Evolutionary conservation across 306 rosid species (phyloP).

Genomic region (Vicia villosa): DNA sequence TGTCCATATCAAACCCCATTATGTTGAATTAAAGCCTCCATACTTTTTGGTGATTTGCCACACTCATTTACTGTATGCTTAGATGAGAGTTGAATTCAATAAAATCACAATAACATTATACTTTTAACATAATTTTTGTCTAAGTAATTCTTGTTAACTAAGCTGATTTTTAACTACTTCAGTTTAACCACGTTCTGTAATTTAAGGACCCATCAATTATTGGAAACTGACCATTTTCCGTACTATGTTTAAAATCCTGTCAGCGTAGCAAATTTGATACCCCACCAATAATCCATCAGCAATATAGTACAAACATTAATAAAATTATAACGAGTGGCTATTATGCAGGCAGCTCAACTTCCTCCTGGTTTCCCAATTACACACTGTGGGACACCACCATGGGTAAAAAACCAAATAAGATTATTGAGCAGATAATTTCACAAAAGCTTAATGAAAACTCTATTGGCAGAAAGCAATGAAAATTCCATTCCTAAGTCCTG

Average conservation of each 20-base stretch:
- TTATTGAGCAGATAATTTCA: neutral
- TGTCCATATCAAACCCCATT: too few species aligned
- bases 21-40: too few species aligned
- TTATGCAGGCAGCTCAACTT: neutral
- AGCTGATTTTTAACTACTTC: neutral
- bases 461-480: too few species aligned
- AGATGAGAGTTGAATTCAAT: too few species aligned
- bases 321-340: conserved; percentile 1
- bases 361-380: conserved; percentile 6
- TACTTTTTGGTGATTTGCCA: too few species aligned
- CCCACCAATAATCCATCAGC: conserved; percentile 29
- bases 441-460: neutral
- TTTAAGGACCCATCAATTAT: conserved; percentile 43
- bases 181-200: conserved; percentile 25
- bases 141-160: neutral
- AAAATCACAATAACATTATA: too few species aligned
- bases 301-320: conserved; percentile 25
- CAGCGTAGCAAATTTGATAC: conserved; percentile 27
- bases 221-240: conserved; percentile 34
- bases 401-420: conserved; percentile 2
- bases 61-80: too few species aligned
- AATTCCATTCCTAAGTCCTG: too few species aligned
- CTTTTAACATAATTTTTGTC: too few species aligned
- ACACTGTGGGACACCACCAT: neutral
- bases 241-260: conserved; percentile 34